Evolutionary conservation across 306 rosid species (phyloP), one percentile per base, ranked within the genome.

Genomic region (Alnus rubra): DNA sequence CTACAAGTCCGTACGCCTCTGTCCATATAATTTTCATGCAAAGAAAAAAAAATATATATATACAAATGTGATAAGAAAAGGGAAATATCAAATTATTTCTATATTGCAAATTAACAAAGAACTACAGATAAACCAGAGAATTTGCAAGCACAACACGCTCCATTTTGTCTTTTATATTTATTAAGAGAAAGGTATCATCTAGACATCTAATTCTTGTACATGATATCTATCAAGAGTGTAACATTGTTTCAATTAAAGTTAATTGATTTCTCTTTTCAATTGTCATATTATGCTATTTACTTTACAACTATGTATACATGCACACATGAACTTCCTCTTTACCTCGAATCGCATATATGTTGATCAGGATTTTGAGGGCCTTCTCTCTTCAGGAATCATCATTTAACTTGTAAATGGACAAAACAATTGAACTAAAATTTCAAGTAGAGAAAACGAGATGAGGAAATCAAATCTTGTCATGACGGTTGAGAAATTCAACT

Each of bases 401-500:
- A 65, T 18, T 62, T 49, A 74, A 64, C 79, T 79, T 76, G 71
- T 65, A 33, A 31, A 49, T 39, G 78, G 70, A 68, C n/a, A 68
- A 54, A 55, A 80, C 70, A 78, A 65, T 28, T 48, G 74, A 73
- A 47, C 80, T 80, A n/a, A 9, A 48, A 42, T n/a, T 39, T 78
- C 1, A 2, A 35, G 73, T 54, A 37, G 70, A 73, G 80, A 49
- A 69, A 75, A 56, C 49, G 76, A 58, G 51, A 73, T 1, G 73
- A 74, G 39, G 76, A 68, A 75, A 69, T 86, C 87, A 88, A 80
- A 73, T 78, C 87, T n/a, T 73, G 82, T 92, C 98, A 55, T 92
- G 92, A 7, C 72, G 88, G 82, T 56, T 80, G 78, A 94, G 93
- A 86, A 94, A 94, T 62, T 87, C 85, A 8, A 82, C 80, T 70